Evolutionary conservation across 1,139 yeast species (phyloP).

Genomic region (Yamadazyma atmosphaerica): DNA sequence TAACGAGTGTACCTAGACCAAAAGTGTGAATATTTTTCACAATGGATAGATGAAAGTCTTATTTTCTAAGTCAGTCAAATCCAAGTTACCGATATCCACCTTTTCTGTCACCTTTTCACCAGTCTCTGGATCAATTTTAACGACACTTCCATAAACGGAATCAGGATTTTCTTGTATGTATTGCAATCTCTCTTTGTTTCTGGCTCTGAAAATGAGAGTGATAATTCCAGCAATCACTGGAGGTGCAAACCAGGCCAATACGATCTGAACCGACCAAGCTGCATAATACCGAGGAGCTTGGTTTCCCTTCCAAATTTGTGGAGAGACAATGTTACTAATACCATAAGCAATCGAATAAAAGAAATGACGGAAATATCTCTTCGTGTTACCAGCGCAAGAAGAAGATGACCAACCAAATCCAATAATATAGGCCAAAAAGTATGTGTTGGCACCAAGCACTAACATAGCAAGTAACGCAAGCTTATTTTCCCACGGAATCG

Average conservation of each 20-base stretch:
- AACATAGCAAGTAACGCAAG: constrained; percentile 40
- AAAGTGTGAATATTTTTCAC: too few relatives aligned
- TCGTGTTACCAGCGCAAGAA: constrained; percentile 24
- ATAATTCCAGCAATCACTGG: constrained; percentile 18
- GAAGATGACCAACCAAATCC: constrained; percentile 22
- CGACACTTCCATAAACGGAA: constrained; percentile 16
- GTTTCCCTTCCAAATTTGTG: constrained; percentile 22
- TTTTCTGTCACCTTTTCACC: constrained; percentile 22
- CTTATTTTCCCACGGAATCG: constrained; percentile 19
- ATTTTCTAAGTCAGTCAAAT: constrained; percentile 48
- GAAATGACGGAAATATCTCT: constrained; percentile 21
- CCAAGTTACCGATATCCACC: constrained; percentile 42
- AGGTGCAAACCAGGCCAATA: constrained; percentile 17
- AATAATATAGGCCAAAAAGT: constrained; percentile 19
- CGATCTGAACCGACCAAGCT: constrained; percentile 23
- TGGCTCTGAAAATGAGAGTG: constrained; percentile 15
- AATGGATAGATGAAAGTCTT: constrained; percentile 43
- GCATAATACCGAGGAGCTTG: constrained; percentile 22
- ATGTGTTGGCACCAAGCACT: constrained; percentile 14
- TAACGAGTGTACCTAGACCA: too few relatives aligned
- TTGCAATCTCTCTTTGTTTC: constrained; percentile 18
- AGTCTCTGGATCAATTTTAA: constrained; percentile 19
- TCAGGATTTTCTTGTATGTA: constrained; percentile 5
- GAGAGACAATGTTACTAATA: constrained; percentile 22
- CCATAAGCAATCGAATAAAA: constrained; percentile 20